These are phyloP conservation scores for Cenchrus fungigraminus DNA, from an alignment of 176 grass and related monocot genomes.

Conservation along the genomic window DNA sequence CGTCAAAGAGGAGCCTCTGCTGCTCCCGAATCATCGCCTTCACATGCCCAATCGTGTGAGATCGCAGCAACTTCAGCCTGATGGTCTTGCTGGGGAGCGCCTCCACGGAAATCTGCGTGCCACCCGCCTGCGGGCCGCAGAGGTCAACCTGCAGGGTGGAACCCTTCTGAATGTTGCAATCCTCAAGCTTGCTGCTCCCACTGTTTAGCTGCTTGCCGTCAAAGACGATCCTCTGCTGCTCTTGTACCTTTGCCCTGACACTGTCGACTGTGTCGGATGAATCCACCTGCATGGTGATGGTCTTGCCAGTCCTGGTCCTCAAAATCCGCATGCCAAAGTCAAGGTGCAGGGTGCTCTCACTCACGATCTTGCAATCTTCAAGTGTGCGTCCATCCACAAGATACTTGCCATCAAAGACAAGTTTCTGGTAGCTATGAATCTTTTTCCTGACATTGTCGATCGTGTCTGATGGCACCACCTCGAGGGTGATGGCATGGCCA, in stretches of 20 bases:
- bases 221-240: background rate
- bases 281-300: background rate
- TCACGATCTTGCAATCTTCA: background rate
- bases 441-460: background rate
- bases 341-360: background rate
- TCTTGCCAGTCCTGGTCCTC: background rate
- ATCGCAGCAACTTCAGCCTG: background rate
- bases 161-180: no score
- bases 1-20: slow-evolving; percentile 4
- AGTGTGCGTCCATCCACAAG: background rate
- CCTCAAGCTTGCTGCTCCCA: no score
- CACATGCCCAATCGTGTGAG: background rate
- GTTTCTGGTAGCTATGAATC: background rate
- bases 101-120: background rate
- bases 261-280: background rate
- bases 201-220: background rate
- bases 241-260: background rate
- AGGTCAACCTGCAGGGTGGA: no score
- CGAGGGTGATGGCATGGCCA: background rate
- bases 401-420: background rate
- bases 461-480: background rate
- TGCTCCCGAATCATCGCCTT: background rate
- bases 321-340: background rate
- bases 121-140: no score
- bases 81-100: background rate